Evolutionary conservation across 495 filamentous ascomycete genomes (phyloP), one percentile per base, ranked within the genome.

Genomic region (Podospora comata): DNA sequence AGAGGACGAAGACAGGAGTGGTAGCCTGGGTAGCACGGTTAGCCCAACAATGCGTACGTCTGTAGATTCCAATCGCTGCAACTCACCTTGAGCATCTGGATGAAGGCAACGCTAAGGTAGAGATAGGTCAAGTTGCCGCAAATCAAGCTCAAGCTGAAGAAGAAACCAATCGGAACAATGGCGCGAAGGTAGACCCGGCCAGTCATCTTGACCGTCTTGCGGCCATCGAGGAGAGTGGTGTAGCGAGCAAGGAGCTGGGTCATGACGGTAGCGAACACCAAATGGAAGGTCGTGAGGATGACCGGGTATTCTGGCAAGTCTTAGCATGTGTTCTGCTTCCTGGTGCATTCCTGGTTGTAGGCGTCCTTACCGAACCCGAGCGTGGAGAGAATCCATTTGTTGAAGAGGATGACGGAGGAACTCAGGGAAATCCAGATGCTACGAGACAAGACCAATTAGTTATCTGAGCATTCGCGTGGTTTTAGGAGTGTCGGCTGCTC

Each of bases 371-470:
- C 83, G 84, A 97, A 99, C 63, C 90, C 82, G 71, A 88, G 85
- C 30, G 87, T 91, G 74, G 91, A 88, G 65, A 98, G 86, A 71
- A 99, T 93, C 87, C 91, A 94, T 87, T 99, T 99, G 89, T 99
- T 98, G 90, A 97, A 99, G 57, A 98, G 82, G 73, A 99, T 99
- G 70, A 97, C 92, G 70, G 88, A 91, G 39, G 94, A 97, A 77
- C 93, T 97, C 73, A 97, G 81, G 65, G 87, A 78, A 71, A 99
- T 98, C 95, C 95, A 99, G 75, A 87, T 80, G 71, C 94, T 98
- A 77, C 63, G 64, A 68, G 56, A 56, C 54, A 62, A 69, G 55
- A 56, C 44, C 62, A 66, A 66, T 65, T 13, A 27, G 60, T 71
- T 61, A 67, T 27, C 62, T 16, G 26, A 32, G 27, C 19, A 7